Evolutionary conservation across 768 basidiomycete species (phyloP).

Genomic region (Lactifluus echinatus): DNA sequence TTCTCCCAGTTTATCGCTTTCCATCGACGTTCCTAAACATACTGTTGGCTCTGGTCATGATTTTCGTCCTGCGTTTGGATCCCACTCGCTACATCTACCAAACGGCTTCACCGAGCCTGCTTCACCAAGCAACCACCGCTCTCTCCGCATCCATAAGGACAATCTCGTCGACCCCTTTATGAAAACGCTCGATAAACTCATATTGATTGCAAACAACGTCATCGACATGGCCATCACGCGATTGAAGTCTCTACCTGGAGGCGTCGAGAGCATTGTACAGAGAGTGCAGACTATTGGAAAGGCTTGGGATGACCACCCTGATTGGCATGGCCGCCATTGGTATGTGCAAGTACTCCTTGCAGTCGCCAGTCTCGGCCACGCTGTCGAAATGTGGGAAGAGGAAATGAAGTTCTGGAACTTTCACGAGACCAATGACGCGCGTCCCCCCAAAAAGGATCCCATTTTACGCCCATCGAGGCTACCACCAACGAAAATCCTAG

Average conservation of each 20-base stretch:
- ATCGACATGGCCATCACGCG: slow-evolving; percentile 82
- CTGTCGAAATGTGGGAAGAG: slow-evolving; percentile 99
- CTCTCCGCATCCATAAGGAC: slow-evolving; percentile 76
- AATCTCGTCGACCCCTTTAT: slow-evolving; percentile 87
- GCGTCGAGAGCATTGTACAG: slow-evolving; percentile 81
- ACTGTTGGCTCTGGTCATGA: slow-evolving; percentile 66
- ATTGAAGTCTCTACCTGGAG: slow-evolving; percentile 76
- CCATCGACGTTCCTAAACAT: slow-evolving; percentile 66
- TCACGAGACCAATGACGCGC: slow-evolving; percentile 82
- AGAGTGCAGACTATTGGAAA: slow-evolving; percentile 87
- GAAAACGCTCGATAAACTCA: slow-evolving; percentile 83
- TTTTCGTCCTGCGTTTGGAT: slow-evolving; percentile 91
- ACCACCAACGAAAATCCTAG: slow-evolving; percentile 38
- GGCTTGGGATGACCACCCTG: slow-evolving; percentile 95
- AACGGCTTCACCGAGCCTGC: slow-evolving; percentile 29
- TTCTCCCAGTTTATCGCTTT: slow-evolving; percentile 77
- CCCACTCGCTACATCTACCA: slow-evolving; percentile 72
- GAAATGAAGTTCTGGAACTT: slow-evolving; percentile 99
- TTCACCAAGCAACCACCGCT: slow-evolving; percentile 48
- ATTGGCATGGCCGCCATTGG: slow-evolving; percentile 97
- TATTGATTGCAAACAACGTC: slow-evolving; percentile 87
- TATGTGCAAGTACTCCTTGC: slow-evolving; percentile 95
- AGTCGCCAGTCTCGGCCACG: slow-evolving; percentile 89
- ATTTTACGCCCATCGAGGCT: slow-evolving; percentile 34
- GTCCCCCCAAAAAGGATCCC: slow-evolving; percentile 47